phyloP scores from a whole-genome alignment of 1,284 basidiomycete species.

The Ganoderma resinaceum region DNA sequence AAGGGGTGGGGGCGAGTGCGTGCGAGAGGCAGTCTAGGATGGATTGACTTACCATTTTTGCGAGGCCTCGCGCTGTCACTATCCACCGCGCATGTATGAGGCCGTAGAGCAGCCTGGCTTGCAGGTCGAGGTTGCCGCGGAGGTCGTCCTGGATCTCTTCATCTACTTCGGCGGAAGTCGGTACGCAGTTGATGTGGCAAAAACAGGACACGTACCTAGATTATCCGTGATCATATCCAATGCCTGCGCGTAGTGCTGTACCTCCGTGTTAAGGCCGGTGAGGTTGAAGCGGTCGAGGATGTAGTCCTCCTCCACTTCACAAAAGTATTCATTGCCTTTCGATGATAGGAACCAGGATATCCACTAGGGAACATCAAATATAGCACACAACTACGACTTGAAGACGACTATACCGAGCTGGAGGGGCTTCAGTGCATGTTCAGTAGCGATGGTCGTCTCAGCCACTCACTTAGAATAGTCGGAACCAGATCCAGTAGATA shows the following conservation, averaged over 20 bases:
- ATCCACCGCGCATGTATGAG: slow-evolving; percentile 98
- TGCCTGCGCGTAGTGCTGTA: slow-evolving; percentile 93
- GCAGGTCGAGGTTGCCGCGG: slow-evolving; percentile 85
- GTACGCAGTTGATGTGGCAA: background rate
- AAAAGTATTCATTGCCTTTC: slow-evolving; percentile 98
- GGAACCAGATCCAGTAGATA: slow-evolving; percentile 86
- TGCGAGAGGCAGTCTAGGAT: background rate
- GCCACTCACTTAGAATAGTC: slow-evolving; percentile 83
- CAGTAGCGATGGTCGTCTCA: slow-evolving; percentile 23
- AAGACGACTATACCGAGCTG: slow-evolving; percentile 45
- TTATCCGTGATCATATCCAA: slow-evolving; percentile 96
- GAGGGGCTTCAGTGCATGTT: slow-evolving; percentile 13
- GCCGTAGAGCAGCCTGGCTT: slow-evolving; percentile 91
- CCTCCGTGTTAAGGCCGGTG: slow-evolving; percentile 96
- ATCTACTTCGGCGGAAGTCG: slow-evolving; percentile 48
- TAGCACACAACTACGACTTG: background rate
- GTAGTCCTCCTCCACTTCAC: slow-evolving; percentile 99
- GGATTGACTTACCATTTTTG: slow-evolving; percentile 87
- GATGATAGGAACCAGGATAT: slow-evolving; percentile 99
- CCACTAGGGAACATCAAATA: slow-evolving; percentile 63
- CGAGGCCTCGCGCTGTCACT: slow-evolving; percentile 89
- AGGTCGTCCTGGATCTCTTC: slow-evolving; percentile 84
- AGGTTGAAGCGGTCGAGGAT: slow-evolving; percentile 98
- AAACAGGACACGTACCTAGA: slow-evolving; percentile 67
- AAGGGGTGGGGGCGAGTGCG: background rate